phyloP scores from a whole-genome alignment of 2,329 filamentous ascomycete genomes.

The Mariannaea elegans region DNA sequence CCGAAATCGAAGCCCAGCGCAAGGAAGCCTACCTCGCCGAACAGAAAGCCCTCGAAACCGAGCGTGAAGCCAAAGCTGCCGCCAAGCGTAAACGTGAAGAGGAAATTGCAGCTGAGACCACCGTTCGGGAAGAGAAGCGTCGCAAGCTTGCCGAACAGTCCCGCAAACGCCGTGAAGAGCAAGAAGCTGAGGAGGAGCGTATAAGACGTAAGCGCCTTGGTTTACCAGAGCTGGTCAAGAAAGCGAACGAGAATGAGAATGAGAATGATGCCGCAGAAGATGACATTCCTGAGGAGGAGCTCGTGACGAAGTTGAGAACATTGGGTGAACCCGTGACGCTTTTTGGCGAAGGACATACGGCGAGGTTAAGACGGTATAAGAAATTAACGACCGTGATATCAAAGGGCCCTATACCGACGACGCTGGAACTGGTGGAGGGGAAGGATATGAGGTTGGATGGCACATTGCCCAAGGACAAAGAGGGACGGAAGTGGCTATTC shows the following conservation, averaged over 20 bases:
- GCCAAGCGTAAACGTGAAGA: slow-evolving; percentile 92
- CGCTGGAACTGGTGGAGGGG: slow-evolving; percentile 80
- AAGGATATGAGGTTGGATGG: slow-evolving; percentile 86
- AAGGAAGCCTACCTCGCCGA: slow-evolving; percentile 82
- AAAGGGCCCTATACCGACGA: slow-evolving; percentile 87
- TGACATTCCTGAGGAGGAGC: slow-evolving; percentile 76
- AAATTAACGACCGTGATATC: slow-evolving; percentile 70
- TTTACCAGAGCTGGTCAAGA: slow-evolving; percentile 72
- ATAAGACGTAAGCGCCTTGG: slow-evolving; percentile 79
- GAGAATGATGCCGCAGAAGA: slow-evolving; percentile 56
- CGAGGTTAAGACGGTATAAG: slow-evolving; percentile 75
- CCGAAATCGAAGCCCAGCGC: slow-evolving; percentile 85
- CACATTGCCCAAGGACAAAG: slow-evolving; percentile 68
- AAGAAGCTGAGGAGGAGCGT: slow-evolving; percentile 77
- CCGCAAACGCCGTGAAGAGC: slow-evolving; percentile 71
- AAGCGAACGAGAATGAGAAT: slow-evolving; percentile 51
- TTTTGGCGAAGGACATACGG: slow-evolving; percentile 82
- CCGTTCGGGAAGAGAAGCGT: slow-evolving; percentile 82
- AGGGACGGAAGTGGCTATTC: slow-evolving; percentile 76
- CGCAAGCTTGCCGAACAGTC: slow-evolving; percentile 84
- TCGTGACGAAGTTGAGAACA: slow-evolving; percentile 72
- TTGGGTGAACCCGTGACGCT: slow-evolving; percentile 77
- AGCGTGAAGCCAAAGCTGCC: slow-evolving; percentile 73
- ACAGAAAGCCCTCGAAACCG: slow-evolving; percentile 76
- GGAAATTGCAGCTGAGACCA: slow-evolving; percentile 76